Percentiles rank a stretch among this genome's conserved stretches.
These are phyloP conservation scores for Penicillium sp. DNA, from an alignment of 2,329 filamentous ascomycete species.

Conservation along the genomic window DNA sequence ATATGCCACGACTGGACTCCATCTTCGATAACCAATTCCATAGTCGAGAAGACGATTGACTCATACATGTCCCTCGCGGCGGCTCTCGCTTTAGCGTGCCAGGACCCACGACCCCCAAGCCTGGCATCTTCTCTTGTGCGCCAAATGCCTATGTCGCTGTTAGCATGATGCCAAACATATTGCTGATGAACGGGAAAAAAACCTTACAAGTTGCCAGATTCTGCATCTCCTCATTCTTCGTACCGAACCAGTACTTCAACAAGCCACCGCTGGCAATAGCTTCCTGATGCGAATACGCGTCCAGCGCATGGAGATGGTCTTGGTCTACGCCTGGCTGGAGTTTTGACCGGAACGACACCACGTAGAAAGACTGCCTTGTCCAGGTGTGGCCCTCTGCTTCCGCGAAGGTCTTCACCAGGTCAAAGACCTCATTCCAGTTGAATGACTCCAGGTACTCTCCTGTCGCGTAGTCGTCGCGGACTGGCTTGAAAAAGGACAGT, in stretches of 20 bases:
- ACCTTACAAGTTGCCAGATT: conserved; percentile 80
- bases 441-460: conserved; percentile 72
- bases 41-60: conserved; percentile 68
- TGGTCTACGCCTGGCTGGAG: conserved; percentile 69
- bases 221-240: conserved; percentile 65
- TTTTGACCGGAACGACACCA: conserved; percentile 79
- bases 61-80: conserved; percentile 55
- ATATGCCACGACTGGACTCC: conserved; percentile 66
- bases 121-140: conserved; percentile 62
- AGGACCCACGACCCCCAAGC: conserved; percentile 60
- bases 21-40: conserved; percentile 67
- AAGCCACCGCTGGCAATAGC: conserved; percentile 78
- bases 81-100: conserved; percentile 56
- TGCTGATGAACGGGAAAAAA: background rate
- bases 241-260: conserved; percentile 92
- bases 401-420: conserved; percentile 58
- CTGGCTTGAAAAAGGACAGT: conserved; percentile 63
- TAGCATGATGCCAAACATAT: background rate
- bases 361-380: conserved; percentile 70
- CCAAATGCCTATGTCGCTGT: conserved; percentile 61
- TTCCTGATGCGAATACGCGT: conserved; percentile 77
- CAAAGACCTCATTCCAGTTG: conserved; percentile 71
- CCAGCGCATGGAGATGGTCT: conserved; percentile 69
- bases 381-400: conserved; percentile 55
- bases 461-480: conserved; percentile 73